Base-by-base conservation (phyloP, 768 basidiomycete genomes). In the Hygrophorus pudorinus region DNA sequence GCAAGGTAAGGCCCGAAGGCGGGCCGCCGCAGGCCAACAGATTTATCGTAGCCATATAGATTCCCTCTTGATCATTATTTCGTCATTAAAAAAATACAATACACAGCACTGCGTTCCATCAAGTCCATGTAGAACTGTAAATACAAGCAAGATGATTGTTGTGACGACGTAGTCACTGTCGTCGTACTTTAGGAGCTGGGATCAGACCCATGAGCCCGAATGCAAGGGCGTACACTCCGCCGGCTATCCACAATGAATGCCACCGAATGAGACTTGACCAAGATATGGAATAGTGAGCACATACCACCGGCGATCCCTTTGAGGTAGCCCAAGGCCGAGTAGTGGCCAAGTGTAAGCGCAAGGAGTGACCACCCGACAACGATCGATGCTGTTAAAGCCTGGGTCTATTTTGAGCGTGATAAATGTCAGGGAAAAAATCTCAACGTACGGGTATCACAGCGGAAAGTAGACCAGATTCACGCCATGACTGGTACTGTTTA, bases 191-290 rank as follows among this genome's bases (percentile, higher is more conserved):
- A 10, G 83, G 83, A 18, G 74, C 73, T 11, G 84, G 81, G 41
- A 87, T 63, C 16, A 88, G 66, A 2, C 84, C 85, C 45, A 88
- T 71, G 29, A 85, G 59, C n/a, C 85, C 85, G 54, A 88, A 84
- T 14, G 66, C 65, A 33, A 85, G 66, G 6, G 76, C 76, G 51
- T 87, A 88, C 37, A 85, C 58, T 8, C 78, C 80, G 9, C 76
- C 78, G 9, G 81, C 85, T 88, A 52, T 4, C 11, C 16, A 37
- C 27, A 47, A 20, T 10, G 24, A 34, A 43, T 8, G 12, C 31
- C 27, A 49, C 27, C 10, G 21, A 34, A 44, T 24, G 37, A 34
- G n/a, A 18, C 14, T 17, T 37, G 33, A 34, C 29, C 20, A 20
- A 35, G 7, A 13, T 13, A 16, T 13, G 2, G 12, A 39, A 10